phyloP scores from a whole-genome alignment of 495 filamentous ascomycete species.

The Tuber borchii region DNA sequence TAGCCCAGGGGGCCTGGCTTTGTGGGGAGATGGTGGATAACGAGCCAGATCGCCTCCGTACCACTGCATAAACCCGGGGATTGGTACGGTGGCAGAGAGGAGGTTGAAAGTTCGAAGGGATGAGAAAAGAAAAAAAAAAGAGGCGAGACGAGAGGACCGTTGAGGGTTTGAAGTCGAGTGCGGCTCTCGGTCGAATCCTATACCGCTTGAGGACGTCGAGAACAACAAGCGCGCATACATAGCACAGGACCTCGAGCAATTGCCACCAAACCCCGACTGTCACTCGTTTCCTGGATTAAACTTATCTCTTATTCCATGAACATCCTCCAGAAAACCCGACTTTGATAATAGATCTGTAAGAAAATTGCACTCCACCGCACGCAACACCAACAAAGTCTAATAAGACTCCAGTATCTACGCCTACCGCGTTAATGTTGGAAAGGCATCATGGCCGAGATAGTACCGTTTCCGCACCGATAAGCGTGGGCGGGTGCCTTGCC shows the following conservation, averaged over 20 bases:
- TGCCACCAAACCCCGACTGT: neutral
- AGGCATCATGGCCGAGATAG: neutral
- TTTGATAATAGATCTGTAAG: neutral
- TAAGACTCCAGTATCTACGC: too few species aligned
- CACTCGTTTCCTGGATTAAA: neutral
- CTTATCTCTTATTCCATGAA: neutral
- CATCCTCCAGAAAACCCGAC: neutral
- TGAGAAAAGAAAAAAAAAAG: neutral
- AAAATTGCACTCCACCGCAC: neutral
- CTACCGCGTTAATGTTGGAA: neutral
- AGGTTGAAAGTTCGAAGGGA: neutral
- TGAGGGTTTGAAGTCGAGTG: neutral
- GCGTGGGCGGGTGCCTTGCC: neutral
- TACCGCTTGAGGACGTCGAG: neutral
- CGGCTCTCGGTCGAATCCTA: neutral
- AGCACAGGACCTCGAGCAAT: neutral
- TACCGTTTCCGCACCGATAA: neutral
- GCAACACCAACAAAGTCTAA: neutral
- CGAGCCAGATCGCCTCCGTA: neutral
- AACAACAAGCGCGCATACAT: too few species aligned
- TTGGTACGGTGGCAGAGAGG: neutral
- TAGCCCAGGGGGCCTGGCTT: neutral
- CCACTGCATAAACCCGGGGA: neutral
- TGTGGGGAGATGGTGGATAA: neutral
- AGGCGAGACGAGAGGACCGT: neutral